Evolutionary conservation across 2,329 filamentous ascomycete species (phyloP).

Genomic region (Diaporthe capsici): DNA sequence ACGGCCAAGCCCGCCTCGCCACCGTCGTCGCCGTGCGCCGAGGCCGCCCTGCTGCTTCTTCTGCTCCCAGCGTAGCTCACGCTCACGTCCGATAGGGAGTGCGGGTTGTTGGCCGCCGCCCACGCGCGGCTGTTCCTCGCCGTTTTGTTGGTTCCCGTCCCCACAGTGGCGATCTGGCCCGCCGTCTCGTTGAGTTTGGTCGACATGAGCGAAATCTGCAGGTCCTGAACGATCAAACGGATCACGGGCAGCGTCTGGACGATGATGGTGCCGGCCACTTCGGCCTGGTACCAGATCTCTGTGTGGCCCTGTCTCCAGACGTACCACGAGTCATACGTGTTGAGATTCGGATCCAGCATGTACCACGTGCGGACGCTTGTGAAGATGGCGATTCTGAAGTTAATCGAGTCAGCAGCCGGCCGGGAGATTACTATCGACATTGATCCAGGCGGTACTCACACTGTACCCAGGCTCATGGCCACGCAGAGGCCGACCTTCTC

Average conservation of each 20-base stretch:
- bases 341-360: conserved; percentile 61
- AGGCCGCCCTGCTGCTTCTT: not conserved
- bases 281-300: conserved; percentile 65
- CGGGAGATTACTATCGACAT: not conserved
- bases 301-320: conserved; percentile 63
- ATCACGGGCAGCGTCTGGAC: conserved; percentile 68
- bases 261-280: conserved; percentile 67
- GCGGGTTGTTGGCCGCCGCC: conserved; percentile 33
- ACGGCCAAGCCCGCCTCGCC: conserved; percentile 17
- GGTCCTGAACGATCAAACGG: conserved; percentile 60
- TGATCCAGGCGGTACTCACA: conserved; percentile 53
- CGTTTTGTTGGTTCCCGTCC: conserved; percentile 25
- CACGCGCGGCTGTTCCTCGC: conserved; percentile 31
- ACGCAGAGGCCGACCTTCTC: conserved; percentile 66
- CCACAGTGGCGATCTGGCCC: conserved; percentile 3
- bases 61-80: not conserved
- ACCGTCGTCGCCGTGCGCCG: conserved; percentile 6
- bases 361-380: conserved; percentile 62
- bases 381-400: conserved; percentile 59
- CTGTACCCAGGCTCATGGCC: conserved; percentile 63
- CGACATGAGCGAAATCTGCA: conserved; percentile 53
- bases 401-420: conserved; percentile 14
- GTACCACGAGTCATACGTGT: conserved; percentile 57
- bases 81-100: conserved; percentile 31
- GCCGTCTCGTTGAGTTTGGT: conserved; percentile 39